phyloP scores from a whole-genome alignment of 1,284 basidiomycete species.

The Pyrrhoderma lamaoense region DNA sequence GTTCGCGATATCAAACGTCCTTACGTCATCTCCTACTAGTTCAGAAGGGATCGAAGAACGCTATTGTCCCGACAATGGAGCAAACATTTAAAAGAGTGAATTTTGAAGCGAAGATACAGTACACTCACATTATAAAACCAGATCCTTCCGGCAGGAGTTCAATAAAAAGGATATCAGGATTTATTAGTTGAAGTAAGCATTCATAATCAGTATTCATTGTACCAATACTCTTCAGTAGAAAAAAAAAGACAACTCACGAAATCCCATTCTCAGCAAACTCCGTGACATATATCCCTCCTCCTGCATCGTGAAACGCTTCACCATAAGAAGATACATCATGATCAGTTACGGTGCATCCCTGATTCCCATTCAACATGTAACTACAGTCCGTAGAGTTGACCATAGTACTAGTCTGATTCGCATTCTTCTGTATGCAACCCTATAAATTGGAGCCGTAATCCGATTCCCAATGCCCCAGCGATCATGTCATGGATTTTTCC shows the following conservation, averaged over 20 bases:
- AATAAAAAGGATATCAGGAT: too few relatives aligned
- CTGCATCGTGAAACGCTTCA: conserved; percentile 49
- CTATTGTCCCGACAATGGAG: background rate
- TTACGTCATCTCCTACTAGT: conserved; percentile 42
- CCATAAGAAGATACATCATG: conserved; percentile 53
- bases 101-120: too few relatives aligned
- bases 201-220: too few relatives aligned
- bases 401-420: conserved; percentile 43
- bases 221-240: too few relatives aligned
- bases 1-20: conserved; percentile 51
- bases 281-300: conserved; percentile 68
- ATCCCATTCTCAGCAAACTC: conserved; percentile 60
- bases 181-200: too few relatives aligned
- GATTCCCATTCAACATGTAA: conserved; percentile 43
- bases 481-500: too few relatives aligned
- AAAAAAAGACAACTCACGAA: conserved; percentile 39
- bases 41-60: conserved; percentile 50
- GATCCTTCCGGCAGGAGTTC: conserved; percentile 33
- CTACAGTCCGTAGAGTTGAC: conserved; percentile 58
- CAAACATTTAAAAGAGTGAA: too few relatives aligned
- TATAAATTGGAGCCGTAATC: too few relatives aligned
- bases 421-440: conserved; percentile 48
- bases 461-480: too few relatives aligned
- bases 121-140: conserved; percentile 57
- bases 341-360: conserved; percentile 56